Evolutionary conservation across 805 yeast genomes (phyloP).

Genomic region (Metschnikowia similis): DNA sequence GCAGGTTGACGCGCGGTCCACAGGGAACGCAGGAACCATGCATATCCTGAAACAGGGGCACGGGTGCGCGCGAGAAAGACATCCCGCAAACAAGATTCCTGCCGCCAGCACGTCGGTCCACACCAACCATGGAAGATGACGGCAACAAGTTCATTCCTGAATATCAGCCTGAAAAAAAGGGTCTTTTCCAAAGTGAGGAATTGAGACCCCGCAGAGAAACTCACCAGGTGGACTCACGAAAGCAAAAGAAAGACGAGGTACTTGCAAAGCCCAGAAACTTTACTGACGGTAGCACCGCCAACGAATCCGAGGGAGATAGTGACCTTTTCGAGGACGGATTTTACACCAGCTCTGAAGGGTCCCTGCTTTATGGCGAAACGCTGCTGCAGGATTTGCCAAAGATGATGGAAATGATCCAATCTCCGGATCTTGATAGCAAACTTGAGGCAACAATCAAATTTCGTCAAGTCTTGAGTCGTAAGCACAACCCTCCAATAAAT

Average conservation of each 20-base stretch:
- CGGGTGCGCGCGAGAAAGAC: background rate
- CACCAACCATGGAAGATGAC: slow-evolving; percentile 63
- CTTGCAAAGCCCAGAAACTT: slow-evolving; percentile 90
- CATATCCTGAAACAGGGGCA: background rate
- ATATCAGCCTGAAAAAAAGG: slow-evolving; percentile 94
- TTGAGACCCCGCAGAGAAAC: slow-evolving; percentile 96
- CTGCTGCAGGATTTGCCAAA: slow-evolving; percentile 67
- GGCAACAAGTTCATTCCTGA: slow-evolving; percentile 89
- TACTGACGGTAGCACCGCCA: slow-evolving; percentile 28
- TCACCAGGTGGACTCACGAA: slow-evolving; percentile 93
- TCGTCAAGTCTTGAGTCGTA: slow-evolving; percentile 89
- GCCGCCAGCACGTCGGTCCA: slow-evolving; percentile 1
- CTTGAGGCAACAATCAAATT: slow-evolving; percentile 87
- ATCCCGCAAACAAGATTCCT: background rate
- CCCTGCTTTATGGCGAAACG: slow-evolving; percentile 36
- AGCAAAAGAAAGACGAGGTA: slow-evolving; percentile 93
- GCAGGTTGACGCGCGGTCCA: too few species aligned
- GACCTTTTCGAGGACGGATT: slow-evolving; percentile 28
- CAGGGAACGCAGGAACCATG: too few species aligned
- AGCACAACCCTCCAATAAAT: slow-evolving; percentile 87
- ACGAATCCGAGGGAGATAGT: slow-evolving; percentile 43
- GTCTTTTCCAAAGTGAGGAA: slow-evolving; percentile 91
- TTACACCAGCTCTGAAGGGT: slow-evolving; percentile 46
- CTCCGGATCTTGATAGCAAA: slow-evolving; percentile 73
- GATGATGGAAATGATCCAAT: slow-evolving; percentile 77